Conservation (phyloP, 352 stramenopile species). For the Plasmopara muralis region DNA sequence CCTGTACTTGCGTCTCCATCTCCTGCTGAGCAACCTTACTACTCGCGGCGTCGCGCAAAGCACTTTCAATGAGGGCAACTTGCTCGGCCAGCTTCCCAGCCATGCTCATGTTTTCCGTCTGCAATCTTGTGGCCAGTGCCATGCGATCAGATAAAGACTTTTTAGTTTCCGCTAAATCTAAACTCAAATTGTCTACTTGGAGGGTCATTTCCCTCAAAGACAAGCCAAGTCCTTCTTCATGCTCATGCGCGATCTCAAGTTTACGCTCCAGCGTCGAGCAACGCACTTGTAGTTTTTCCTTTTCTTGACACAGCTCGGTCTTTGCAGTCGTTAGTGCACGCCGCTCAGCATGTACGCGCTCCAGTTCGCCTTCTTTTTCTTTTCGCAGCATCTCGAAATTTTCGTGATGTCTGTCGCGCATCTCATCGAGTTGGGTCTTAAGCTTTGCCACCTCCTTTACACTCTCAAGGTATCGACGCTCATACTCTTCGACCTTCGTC, state of each 20-base stretch:
- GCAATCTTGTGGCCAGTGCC: conserved; percentile 67
- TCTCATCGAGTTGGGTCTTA: conserved; percentile 37
- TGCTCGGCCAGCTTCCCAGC: conserved; percentile 76
- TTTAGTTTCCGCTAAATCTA: conserved; percentile 72
- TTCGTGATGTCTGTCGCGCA: conserved; percentile 52
- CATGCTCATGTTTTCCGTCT: conserved; percentile 82
- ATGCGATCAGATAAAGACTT: conserved; percentile 80
- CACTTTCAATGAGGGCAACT: conserved; percentile 62
- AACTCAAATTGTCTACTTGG: conserved; percentile 57
- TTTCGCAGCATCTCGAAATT: conserved; percentile 56
- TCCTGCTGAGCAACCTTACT: conserved; percentile 36
- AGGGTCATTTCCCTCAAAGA: conserved; percentile 47
- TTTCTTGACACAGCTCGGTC: conserved; percentile 26
- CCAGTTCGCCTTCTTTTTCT: conserved; percentile 52
- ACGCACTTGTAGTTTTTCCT: conserved; percentile 24
- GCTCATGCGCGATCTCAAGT: conserved; percentile 30
- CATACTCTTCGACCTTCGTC: conserved; percentile 45
- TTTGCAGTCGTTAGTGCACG: conserved; percentile 22
- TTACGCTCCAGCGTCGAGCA: conserved; percentile 30
- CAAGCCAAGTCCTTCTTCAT: conserved; percentile 38
- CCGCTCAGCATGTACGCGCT: conserved; percentile 38
- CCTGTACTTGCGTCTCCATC: conserved; percentile 50
- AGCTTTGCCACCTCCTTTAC: conserved; percentile 47
- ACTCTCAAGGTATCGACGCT: conserved; percentile 38
- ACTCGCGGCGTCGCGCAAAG: conserved; percentile 45